Evolutionary conservation across 371 early-diverging fungal genomes (phyloP), one percentile per base, ranked within the genome.

Genomic region (Encephalitozoon cuniculi): DNA sequence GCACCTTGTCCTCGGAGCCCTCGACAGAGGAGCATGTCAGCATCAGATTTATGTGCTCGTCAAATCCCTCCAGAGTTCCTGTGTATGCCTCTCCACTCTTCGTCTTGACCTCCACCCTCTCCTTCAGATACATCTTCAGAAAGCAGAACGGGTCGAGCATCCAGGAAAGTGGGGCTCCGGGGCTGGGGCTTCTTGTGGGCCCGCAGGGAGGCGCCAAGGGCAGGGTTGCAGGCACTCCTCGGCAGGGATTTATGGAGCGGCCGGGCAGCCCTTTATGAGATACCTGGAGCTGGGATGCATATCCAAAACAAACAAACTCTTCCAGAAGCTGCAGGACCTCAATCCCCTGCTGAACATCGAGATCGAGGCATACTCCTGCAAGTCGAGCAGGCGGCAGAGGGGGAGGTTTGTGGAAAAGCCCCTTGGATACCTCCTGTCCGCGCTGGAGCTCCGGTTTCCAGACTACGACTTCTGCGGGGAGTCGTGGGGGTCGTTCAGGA

Each of bases 21-120:
- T 69, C 41, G 11, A 26, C 30, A 8, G n/a, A 44, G 5, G 46
- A 21, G 30, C 44, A 6, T n/a, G 65, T 39, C n/a, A 83, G 23
- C 15, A 83, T 30, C 2, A 83, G 18, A 63, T 79, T 83, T 23
- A 75, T 43, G 63, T 83, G 82, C 49, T 81, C 81, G 64, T 83
- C 84, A 69, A 79, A 80, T 44, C 77, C 80, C 6, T 74, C 40
- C 1, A 83, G 74, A n/a, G 41, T 40, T 1, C 84, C 84, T 18
- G 15, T 46, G 25, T 55, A 67, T 11, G 69, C 52, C 11, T 83
- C 76, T 43, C 80, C 74, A 55, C 52, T 65, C 65, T 77, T 74
- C 15, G 81, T 67, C 12, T 15, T 46, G 4, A 81, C 43, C 8
- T 18, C 40, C 21, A 83, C 77, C 54, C 71, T 76, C 23, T 71